Evolutionary conservation across 495 filamentous ascomycete genomes (phyloP), one percentile per base, ranked within the genome.

Genomic region (Daldinia decipiens): DNA sequence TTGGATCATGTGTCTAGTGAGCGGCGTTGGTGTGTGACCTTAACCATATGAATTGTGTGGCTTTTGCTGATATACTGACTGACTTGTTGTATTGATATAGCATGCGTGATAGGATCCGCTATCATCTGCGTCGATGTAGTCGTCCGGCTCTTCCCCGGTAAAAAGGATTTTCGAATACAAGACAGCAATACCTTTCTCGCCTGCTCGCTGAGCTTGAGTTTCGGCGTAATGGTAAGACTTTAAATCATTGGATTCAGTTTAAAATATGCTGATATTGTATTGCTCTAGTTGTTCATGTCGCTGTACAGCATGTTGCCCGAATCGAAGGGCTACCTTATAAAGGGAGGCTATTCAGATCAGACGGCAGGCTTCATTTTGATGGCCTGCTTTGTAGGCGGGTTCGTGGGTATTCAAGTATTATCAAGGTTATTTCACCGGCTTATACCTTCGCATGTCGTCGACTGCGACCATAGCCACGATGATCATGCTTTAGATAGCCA

Each of bases 271-370:
- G 34, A 68, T 61, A 69, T 36, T 68, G 75, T 66, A 74, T 40
- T 40, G 7, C 29, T 21, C 39, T 75, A 98, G 94, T 84, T 98
- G 17, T 99, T 97, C 75, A 97, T 94, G 59, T 91, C 96, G 1
- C 80, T 99, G 29, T 97, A 95, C 75, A 94, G 91, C 78, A 98
- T 99, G 91, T 87, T 99, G 17, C 95, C 95, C 13, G 91, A 90
- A 13, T 87, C 95, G 4, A 91, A 89, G 71, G 82, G 85, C 21
- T 97, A 95, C 77, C 85, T 99, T 9, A 80, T 83, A 19, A 84
- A 87, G 47, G 90, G 87, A 62, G 89, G 88, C 8, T 87, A 90
- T 77, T 85, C 88, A 4, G 82, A 91, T 0, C 84, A 88, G 59
- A 73, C 78, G 2, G 92, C 95, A 5, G 88, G 90, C 13, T 94